A percentile compares a stretch with the other conserved stretches of the same genome.
Evolutionary conservation across 2,329 filamentous ascomycete species (phyloP).

Genomic region (Colletotrichum gigasporum): DNA sequence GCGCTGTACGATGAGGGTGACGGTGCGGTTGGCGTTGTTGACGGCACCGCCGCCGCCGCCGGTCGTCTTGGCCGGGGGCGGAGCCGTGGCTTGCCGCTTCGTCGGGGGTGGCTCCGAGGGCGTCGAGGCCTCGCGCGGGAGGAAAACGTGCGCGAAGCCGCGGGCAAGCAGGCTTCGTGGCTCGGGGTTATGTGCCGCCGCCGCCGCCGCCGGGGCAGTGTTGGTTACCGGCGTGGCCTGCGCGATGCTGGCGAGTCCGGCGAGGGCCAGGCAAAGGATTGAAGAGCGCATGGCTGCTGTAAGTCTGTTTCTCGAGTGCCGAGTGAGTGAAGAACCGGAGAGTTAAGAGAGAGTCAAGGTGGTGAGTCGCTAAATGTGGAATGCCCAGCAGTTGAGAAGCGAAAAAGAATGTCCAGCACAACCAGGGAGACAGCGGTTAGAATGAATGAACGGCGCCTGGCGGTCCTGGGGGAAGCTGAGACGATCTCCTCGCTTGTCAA

Average conservation of each 20-base stretch:
- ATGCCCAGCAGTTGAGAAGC: background rate
- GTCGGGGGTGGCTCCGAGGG: constrained; percentile 1
- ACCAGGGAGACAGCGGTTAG: background rate
- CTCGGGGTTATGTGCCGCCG: background rate
- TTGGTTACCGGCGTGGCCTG: constrained; percentile 6
- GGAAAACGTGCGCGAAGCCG: background rate
- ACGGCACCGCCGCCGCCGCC: background rate
- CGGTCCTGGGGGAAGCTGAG: constrained; percentile 9
- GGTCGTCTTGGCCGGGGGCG: background rate
- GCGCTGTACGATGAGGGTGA: background rate
- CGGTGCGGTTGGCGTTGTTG: constrained; percentile 13
- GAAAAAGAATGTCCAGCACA: background rate
- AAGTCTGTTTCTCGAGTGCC: background rate
- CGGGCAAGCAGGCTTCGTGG: constrained; percentile 3
- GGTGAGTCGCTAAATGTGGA: background rate
- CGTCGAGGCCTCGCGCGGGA: background rate
- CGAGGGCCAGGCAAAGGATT: constrained; percentile 5
- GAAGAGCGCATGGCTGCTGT: constrained; percentile 16
- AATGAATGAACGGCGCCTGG: constrained; percentile 10
- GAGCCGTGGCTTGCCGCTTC: background rate
- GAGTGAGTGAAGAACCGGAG: background rate
- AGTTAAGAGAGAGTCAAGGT: background rate
- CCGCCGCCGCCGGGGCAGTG: too few relatives aligned
- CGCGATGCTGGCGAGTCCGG: constrained; percentile 2
- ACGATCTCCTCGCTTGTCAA: constrained; percentile 1